A percentile compares a stretch with the other conserved stretches of the same genome.
phyloP scores from a whole-genome alignment of 257 asterid genomes.

The Solanum dulcamara region DNA sequence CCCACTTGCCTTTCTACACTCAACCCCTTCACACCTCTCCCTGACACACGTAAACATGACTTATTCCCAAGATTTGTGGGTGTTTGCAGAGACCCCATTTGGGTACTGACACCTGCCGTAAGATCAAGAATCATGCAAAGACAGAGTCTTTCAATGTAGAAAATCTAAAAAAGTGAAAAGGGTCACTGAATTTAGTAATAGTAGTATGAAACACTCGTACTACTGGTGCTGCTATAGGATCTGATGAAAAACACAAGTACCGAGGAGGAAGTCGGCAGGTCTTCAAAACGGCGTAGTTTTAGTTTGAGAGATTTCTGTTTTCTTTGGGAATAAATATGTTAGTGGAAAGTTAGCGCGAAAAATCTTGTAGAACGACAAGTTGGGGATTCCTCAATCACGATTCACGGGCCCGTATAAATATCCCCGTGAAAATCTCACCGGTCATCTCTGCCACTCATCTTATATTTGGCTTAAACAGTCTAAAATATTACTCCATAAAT shows the following conservation, averaged over 20 bases:
- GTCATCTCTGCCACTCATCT: not conserved
- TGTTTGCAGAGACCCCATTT: slow-evolving; percentile 44
- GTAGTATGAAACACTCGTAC: not conserved
- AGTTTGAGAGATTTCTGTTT: not conserved
- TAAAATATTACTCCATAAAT: not conserved
- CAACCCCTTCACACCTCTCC: not conserved
- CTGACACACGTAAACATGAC: not conserved
- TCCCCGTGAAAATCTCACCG: not conserved
- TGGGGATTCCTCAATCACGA: not conserved
- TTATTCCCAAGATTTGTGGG: slow-evolving; percentile 11
- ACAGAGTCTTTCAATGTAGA: not conserved
- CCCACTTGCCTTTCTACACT: slow-evolving; percentile 34
- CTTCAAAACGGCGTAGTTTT: not conserved
- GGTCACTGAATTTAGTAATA: not conserved
- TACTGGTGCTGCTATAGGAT: not conserved
- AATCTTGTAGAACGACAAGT: not conserved
- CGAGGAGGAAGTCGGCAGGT: not conserved
- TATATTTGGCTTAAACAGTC: not conserved
- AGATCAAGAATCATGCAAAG: not conserved
- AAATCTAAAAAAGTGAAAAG: slow-evolving; percentile 8
- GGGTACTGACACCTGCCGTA: not conserved
- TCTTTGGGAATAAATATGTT: not conserved
- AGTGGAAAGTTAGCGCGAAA: not conserved
- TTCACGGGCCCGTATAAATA: not conserved
- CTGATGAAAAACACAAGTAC: not conserved